Base-by-base conservation (phyloP, 371 early-diverging fungal genomes). In the Rhizopus delemar region DNA sequence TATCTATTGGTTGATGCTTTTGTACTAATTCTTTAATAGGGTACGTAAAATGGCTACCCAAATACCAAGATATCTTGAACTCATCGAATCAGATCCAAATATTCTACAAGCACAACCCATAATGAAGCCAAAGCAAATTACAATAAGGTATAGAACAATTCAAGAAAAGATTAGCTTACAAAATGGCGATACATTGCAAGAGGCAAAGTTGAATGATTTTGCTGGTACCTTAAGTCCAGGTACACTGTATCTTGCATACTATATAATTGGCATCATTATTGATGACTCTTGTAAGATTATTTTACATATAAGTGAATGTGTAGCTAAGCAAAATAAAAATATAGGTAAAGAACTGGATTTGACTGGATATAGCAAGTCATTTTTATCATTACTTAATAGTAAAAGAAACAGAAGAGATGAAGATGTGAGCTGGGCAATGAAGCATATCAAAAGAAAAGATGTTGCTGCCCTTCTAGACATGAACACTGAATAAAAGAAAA, bases 31-130 rank as follows among this genome's bases (percentile, higher is more conserved):
- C 22, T 22, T 2, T 22, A 22, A 22, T 22, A 77, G 77, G 77
- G 64, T 54, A 28, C 41, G 71, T 9, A 74, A 64, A 49, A 73
- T 78, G 69, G 64, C 71, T 4, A 43, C 48, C 15, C 28, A 53
- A 41, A 65, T 78, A 53, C 71, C 78, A 8, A 59, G 57, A 9
- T 60, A 75, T 0, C 12, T 75, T 2, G 46, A 65, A 12, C 41
- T 73, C 16, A 34, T 75, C 8, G 71, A 75, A 60, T 16, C 31
- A 6, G 45, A 32, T 3, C 58, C 53, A 6, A 36, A 48, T 4
- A 45, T 79, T 0, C 22, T 33, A 4, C 29, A 33, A 3, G 64
- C 70, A 11, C 77, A 73, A 33, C 73, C 77, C 0, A 48, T 69
- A 28, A 69, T 62, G 5, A 60, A 60, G 5, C 46, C 63, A 0